Evolutionary conservation across 768 basidiomycete genomes (phyloP).

Genomic region (Amanita subjunquillea): DNA sequence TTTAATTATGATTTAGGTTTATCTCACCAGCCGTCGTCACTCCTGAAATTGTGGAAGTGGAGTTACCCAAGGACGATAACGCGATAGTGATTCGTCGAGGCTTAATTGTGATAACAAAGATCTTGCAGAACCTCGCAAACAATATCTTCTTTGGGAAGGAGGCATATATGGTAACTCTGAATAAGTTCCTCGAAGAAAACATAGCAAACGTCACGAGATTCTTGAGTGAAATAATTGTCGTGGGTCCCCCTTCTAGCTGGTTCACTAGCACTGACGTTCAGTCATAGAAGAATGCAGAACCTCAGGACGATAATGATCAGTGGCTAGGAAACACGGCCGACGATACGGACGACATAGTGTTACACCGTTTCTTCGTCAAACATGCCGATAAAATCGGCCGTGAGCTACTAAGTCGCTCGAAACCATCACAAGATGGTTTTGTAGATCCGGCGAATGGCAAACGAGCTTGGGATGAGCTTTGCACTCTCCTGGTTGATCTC

Average conservation of each 20-base stretch:
- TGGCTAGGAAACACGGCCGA: constrained; percentile 73
- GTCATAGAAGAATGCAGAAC: constrained; percentile 24
- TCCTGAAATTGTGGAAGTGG: constrained; percentile 78
- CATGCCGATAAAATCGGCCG: constrained; percentile 85
- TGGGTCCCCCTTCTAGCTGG: constrained; percentile 11
- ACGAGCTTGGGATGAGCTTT: constrained; percentile 77
- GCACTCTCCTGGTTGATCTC: constrained; percentile 70
- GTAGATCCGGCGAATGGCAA: constrained; percentile 53
- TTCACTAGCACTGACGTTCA: background rate
- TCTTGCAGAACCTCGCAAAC: constrained; percentile 89
- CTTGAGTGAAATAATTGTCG: constrained; percentile 64
- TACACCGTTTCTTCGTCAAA: constrained; percentile 78
- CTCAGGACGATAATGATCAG: constrained; percentile 55
- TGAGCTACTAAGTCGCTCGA: constrained; percentile 67
- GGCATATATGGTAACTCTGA: constrained; percentile 72
- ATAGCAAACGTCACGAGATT: constrained; percentile 68
- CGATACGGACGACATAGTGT: constrained; percentile 73
- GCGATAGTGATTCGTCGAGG: constrained; percentile 54
- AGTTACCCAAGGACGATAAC: constrained; percentile 55
- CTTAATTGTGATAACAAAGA: constrained; percentile 80
- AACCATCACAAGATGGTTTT: constrained; percentile 47
- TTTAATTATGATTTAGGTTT: constrained; percentile 40
- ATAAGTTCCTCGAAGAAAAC: constrained; percentile 62
- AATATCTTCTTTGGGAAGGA: constrained; percentile 93
- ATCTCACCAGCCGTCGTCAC: constrained; percentile 86